Evolutionary conservation across 352 stramenopile genomes (phyloP), one percentile per base, ranked within the genome.

Genomic region (Pythium guiyangense): DNA sequence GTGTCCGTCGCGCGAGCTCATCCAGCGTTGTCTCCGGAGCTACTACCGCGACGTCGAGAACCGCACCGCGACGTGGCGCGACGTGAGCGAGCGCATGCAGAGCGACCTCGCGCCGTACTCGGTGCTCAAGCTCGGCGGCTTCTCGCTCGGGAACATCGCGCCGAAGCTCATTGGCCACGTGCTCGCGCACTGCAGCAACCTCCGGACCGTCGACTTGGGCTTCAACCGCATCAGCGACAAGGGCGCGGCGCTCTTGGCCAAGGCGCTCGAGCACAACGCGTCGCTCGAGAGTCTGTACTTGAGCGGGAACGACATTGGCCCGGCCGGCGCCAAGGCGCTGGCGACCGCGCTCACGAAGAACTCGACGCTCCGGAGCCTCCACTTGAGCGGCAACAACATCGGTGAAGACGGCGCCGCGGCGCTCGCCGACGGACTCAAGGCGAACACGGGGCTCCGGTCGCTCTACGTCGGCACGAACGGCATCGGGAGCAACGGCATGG

Each of bases 371-470:
- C 53, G 60, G 22, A 86, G 71, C 62, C 63, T 94, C 37, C 84
- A 92, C 57, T 54, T 94, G 37, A 92, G 80, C 35, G 84, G 84
- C 39, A 94, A 94, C 63, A 90, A 90, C 57, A 91, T 94, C 48
- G 79, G 79, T 39, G 81, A 92, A 54, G 82, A 86, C 59, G 84
- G 84, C 44, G 77, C 80, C 6, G 58, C 63, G 14, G 54, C 66
- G 43, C 52, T 94, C 4, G 75, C 81, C 9, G 59, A 74, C 22
- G 83, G 79, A 5, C 64, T 94, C 42, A 62, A 73, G 46, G 57
- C 61, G 29, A 92, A 92, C 59, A 59, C 52, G 40, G 50, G 58
- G 1, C 64, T 94, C 25, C 69, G 70, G 40, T 67, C 79, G 59
- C 60, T 94, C 34, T 94, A 94, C 64, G 63, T 94, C 14, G 81